These are phyloP conservation scores for Elongisporangium anandrum DNA, from an alignment of 352 stramenopile genomes.

Conservation along the genomic window DNA sequence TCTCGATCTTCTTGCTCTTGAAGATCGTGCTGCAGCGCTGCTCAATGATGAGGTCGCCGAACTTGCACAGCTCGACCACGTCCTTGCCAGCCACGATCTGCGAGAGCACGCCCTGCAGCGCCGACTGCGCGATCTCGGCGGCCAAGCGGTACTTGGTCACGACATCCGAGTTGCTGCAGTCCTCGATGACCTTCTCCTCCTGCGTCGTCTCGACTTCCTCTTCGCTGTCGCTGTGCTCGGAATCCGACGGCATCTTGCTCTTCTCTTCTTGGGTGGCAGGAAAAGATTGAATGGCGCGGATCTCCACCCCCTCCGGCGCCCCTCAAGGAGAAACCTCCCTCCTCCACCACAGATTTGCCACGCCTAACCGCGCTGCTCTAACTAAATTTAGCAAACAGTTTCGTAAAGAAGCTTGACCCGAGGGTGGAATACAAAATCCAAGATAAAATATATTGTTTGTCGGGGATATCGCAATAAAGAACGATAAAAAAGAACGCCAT, in stretches of 20 bases:
- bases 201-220: constrained; percentile 60
- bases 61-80: constrained; percentile 95
- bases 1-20: constrained; percentile 97
- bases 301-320: not conserved
- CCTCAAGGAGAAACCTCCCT: not conserved
- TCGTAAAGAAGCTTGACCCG: too few relatives aligned
- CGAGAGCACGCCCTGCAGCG: constrained; percentile 93
- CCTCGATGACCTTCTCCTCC: constrained; percentile 67
- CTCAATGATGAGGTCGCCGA: constrained; percentile 82
- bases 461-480: not conserved
- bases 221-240: constrained; percentile 72
- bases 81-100: constrained; percentile 93
- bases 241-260: constrained; percentile 30
- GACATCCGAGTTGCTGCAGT: constrained; percentile 90
- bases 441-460: not conserved
- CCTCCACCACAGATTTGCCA: not conserved
- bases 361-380: not conserved
- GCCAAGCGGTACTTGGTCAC: constrained; percentile 98
- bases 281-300: not conserved
- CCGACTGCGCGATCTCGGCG: constrained; percentile 98
- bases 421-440: not conserved
- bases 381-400: not conserved
- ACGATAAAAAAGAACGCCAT: too few relatives aligned
- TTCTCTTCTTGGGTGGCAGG: constrained; percentile 5
- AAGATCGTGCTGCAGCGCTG: constrained; percentile 91